These are phyloP conservation scores for Trematosphaeria pertusa DNA, from an alignment of 2,329 filamentous ascomycete genomes.

Conservation along the genomic window DNA sequence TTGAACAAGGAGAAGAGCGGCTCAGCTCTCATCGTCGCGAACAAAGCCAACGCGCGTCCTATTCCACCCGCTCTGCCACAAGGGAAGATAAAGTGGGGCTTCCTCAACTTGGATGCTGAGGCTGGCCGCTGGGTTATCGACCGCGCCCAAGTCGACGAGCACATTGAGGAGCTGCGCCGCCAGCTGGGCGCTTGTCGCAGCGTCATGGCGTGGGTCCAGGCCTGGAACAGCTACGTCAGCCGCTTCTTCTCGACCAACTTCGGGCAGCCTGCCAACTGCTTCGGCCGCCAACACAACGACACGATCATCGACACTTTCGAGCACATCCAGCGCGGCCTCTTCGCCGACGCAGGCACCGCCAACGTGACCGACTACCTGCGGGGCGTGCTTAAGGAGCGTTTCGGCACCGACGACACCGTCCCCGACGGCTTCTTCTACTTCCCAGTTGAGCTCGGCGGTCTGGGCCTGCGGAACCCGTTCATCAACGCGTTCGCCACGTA, in stretches of 20 bases:
- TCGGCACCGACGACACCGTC: conserved; percentile 44
- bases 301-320: conserved; percentile 61
- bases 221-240: conserved; percentile 65
- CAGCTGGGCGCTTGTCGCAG: conserved; percentile 65
- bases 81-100: conserved; percentile 66
- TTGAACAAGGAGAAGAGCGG: conserved; percentile 67
- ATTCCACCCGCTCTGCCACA: conserved; percentile 52
- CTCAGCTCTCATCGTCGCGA: conserved; percentile 51
- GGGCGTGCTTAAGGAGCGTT: conserved; percentile 47
- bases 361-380: conserved; percentile 63
- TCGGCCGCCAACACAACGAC: conserved; percentile 63
- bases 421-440: conserved; percentile 58
- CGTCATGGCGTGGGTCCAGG: conserved; percentile 65
- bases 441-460: conserved; percentile 55
- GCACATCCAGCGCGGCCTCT: conserved; percentile 60
- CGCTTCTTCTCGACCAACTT: conserved; percentile 67
- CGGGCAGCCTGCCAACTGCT: conserved; percentile 61
- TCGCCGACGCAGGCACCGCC: conserved; percentile 42
- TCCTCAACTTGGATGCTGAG: conserved; percentile 62
- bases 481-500: conserved; percentile 50
- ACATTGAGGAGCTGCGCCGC: conserved; percentile 64
- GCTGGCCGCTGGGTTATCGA: conserved; percentile 67
- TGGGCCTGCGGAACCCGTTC: conserved; percentile 58
- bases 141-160: conserved; percentile 63
- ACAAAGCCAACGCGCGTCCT: conserved; percentile 25